These are phyloP conservation scores for Calvatia gigantea DNA, from an alignment of 768 basidiomycete genomes.

Conservation along the genomic window DNA sequence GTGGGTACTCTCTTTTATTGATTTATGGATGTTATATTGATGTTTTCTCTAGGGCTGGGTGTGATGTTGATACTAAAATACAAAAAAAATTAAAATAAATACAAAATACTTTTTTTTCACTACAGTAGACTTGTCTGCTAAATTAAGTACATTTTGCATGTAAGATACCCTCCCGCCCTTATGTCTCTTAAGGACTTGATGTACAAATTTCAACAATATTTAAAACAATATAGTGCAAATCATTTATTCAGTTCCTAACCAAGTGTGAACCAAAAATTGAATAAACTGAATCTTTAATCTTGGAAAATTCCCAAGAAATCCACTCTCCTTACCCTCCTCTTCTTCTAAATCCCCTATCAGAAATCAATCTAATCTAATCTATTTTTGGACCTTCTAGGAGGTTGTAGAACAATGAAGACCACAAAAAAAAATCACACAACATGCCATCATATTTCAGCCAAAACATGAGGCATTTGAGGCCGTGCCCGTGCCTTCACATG, in stretches of 20 bases:
- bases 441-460: too few relatives aligned
- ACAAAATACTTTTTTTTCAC: not conserved
- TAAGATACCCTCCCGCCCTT: too few relatives aligned
- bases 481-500: too few relatives aligned
- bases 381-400: not conserved
- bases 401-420: constrained; percentile 1
- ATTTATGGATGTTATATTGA: not conserved
- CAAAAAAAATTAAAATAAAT: not conserved
- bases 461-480: too few relatives aligned
- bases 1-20: not conserved
- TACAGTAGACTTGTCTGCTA: not conserved
- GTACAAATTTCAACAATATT: not conserved
- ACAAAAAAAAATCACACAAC: not conserved
- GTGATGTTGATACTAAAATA: constrained; percentile 7
- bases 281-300: not conserved
- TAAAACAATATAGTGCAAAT: not conserved
- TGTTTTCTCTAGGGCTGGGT: not conserved
- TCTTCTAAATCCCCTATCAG: not conserved
- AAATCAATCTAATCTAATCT: not conserved
- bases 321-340: too few relatives aligned
- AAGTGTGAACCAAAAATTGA: not conserved
- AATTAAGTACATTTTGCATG: not conserved
- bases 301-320: not conserved
- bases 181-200: too few relatives aligned
- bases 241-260: not conserved